These are phyloP conservation scores for Neurospora sp. DNA, from an alignment of 495 filamentous ascomycete genomes.

Conservation along the genomic window DNA sequence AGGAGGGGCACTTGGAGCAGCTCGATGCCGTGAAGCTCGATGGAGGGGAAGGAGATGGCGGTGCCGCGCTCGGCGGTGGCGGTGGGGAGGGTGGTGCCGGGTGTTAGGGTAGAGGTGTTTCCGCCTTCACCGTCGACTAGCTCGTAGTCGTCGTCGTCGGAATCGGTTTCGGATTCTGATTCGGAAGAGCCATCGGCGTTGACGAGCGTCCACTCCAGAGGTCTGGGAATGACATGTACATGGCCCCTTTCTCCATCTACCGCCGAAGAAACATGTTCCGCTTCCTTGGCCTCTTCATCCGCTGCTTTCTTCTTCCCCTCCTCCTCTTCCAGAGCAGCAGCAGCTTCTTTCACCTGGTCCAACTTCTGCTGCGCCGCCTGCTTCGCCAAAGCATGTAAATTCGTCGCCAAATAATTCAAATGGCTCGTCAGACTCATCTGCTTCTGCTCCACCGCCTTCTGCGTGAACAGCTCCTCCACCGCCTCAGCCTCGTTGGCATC, in stretches of 20 bases:
- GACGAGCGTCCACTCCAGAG: conserved; percentile 65
- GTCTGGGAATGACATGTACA: conserved; percentile 66
- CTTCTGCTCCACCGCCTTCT: conserved; percentile 45
- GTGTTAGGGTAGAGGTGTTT: conserved; percentile 22
- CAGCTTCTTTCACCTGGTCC: neutral
- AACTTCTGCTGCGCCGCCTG: conserved; percentile 16
- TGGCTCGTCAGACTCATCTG: conserved; percentile 61
- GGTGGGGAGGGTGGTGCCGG: conserved; percentile 31
- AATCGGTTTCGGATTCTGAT: conserved; percentile 20
- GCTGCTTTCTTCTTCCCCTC: neutral
- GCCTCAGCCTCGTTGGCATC: conserved; percentile 47
- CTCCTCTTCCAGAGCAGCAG: neutral
- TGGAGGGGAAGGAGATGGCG: conserved; percentile 69
- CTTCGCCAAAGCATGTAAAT: conserved; percentile 60
- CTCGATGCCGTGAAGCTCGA: conserved; percentile 76
- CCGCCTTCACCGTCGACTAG: conserved; percentile 30
- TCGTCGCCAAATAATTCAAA: conserved; percentile 67
- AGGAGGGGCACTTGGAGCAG: conserved; percentile 61
- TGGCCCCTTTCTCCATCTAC: conserved; percentile 46
- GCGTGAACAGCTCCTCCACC: conserved; percentile 55
- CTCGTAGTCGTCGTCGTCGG: conserved; percentile 19
- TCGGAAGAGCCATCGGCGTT: conserved; percentile 15
- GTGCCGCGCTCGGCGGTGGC: conserved; percentile 49
- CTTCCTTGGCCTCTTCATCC: conserved; percentile 17
- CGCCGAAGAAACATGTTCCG: conserved; percentile 9